Conservation (phyloP, 2,329 filamentous ascomycete genomes). For the Chaetomium strumarium region DNA sequence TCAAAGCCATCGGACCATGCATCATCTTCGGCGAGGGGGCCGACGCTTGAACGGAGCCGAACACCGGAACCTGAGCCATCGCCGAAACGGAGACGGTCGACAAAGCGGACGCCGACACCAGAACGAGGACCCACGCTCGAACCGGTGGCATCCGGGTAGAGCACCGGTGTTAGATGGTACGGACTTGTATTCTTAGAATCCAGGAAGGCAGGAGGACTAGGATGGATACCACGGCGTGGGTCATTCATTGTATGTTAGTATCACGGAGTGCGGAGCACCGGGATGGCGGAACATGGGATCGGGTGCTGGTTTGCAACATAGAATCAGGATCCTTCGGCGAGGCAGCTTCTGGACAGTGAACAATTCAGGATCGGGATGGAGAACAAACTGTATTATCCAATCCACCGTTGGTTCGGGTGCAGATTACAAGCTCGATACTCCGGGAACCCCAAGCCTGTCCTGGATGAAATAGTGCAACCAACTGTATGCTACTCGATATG, state of each 20-base stretch:
- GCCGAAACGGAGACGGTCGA: not conserved
- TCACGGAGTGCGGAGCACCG: not conserved
- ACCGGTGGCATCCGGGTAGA: too few relatives aligned
- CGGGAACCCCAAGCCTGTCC: not conserved
- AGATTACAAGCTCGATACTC: too few relatives aligned
- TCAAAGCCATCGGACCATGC: conserved; percentile 5
- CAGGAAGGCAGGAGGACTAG: not conserved
- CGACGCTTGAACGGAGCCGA: not conserved
- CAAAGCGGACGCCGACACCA: too few relatives aligned
- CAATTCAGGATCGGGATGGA: too few relatives aligned
- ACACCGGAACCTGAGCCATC: not conserved
- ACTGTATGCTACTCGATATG: conserved; percentile 4
- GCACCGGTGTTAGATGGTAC: not conserved
- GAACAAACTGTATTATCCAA: too few relatives aligned
- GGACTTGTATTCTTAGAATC: not conserved
- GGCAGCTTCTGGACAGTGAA: too few relatives aligned
- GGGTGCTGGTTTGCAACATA: not conserved
- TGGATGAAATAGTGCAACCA: conserved; percentile 1
- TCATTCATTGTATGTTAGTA: not conserved
- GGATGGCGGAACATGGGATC: not conserved
- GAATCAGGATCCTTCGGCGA: too few relatives aligned
- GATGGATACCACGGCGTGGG: conserved; percentile 10
- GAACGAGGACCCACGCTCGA: too few relatives aligned
- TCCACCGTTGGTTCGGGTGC: too few relatives aligned
- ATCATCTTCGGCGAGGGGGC: not conserved